Percentiles rank a stretch among this genome's conserved stretches.
Evolutionary conservation across 2,329 filamentous ascomycete species (phyloP).

Genomic region (Trichoderma atrobrunneum): DNA sequence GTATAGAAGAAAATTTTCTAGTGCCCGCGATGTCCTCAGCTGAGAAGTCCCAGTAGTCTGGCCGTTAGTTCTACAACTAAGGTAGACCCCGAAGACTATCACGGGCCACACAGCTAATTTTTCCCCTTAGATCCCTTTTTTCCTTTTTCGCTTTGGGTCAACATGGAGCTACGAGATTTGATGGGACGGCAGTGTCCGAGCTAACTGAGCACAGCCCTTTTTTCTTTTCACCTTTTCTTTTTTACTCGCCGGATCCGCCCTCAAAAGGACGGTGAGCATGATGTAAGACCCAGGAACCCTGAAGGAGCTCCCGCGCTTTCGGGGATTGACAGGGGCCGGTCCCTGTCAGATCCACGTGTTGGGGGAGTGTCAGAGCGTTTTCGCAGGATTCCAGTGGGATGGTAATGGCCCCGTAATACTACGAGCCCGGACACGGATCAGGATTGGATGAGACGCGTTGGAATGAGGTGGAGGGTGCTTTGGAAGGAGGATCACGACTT

Average conservation of each 20-base stretch:
- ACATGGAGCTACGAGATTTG: background rate
- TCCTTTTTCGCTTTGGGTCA: background rate
- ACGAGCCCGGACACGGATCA: background rate
- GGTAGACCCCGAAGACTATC: background rate
- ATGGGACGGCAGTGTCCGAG: background rate
- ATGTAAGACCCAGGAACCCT: conserved; percentile 10
- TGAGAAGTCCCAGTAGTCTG: background rate
- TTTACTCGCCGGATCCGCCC: background rate
- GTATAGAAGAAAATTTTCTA: conserved; percentile 4
- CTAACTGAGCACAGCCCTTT: background rate
- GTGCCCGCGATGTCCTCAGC: background rate
- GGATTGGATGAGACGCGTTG: background rate
- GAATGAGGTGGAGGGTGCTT: background rate
- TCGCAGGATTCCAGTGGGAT: background rate
- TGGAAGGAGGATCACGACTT: background rate
- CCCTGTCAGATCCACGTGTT: background rate
- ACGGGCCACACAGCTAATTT: background rate
- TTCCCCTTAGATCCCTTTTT: background rate
- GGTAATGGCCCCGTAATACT: background rate
- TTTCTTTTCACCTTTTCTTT: background rate
- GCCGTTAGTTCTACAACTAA: background rate
- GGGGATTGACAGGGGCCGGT: background rate
- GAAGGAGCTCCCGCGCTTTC: background rate
- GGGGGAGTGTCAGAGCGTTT: background rate
- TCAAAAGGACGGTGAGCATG: conserved; percentile 3